Percentiles rank a stretch among this genome's conserved stretches.
Evolutionary conservation across 768 basidiomycete genomes (phyloP).

Genomic region (Paxillus ammoniavirescens): DNA sequence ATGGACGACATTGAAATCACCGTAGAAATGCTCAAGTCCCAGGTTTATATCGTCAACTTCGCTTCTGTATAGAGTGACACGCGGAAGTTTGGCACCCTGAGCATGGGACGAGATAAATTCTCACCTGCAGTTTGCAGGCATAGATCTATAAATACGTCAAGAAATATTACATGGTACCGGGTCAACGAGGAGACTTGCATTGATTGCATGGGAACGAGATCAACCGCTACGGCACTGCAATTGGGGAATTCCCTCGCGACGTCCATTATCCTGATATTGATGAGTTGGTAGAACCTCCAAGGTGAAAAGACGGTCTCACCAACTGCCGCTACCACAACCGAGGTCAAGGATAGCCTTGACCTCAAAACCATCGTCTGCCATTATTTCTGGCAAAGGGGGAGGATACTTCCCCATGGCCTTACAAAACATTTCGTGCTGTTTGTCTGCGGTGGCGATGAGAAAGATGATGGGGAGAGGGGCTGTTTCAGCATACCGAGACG

Average conservation of each 20-base stretch:
- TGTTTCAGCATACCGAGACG: slow-evolving; percentile 52
- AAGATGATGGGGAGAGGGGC: slow-evolving; percentile 2
- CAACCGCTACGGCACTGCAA: slow-evolving; percentile 68
- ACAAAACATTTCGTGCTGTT: slow-evolving; percentile 65
- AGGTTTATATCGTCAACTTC: slow-evolving; percentile 86
- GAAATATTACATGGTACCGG: slow-evolving; percentile 12
- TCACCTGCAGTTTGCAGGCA: slow-evolving; percentile 73
- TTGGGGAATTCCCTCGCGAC: slow-evolving; percentile 71
- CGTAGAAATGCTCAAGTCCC: slow-evolving; percentile 79
- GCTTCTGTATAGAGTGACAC: slow-evolving; percentile 45
- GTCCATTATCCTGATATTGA: slow-evolving; percentile 63
- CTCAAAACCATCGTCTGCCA: slow-evolving; percentile 59
- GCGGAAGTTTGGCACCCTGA: slow-evolving; percentile 4
- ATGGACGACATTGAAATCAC: slow-evolving; percentile 75
- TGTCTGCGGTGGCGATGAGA: slow-evolving; percentile 42
- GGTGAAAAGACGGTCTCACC: slow-evolving; percentile 41
- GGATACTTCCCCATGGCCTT: slow-evolving; percentile 69
- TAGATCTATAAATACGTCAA: slow-evolving; percentile 40
- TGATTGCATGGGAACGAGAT: slow-evolving; percentile 78
- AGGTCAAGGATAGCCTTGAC: slow-evolving; percentile 68
- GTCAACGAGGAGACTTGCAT: slow-evolving; percentile 41
- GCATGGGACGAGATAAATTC: slow-evolving; percentile 7
- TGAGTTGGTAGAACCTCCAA: slow-evolving; percentile 4
- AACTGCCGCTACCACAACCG: slow-evolving; percentile 77
- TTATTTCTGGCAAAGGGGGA: slow-evolving; percentile 51